Base-by-base conservation (phyloP, 352 stramenopile genomes). In the Phytophthora palmivora region DNA sequence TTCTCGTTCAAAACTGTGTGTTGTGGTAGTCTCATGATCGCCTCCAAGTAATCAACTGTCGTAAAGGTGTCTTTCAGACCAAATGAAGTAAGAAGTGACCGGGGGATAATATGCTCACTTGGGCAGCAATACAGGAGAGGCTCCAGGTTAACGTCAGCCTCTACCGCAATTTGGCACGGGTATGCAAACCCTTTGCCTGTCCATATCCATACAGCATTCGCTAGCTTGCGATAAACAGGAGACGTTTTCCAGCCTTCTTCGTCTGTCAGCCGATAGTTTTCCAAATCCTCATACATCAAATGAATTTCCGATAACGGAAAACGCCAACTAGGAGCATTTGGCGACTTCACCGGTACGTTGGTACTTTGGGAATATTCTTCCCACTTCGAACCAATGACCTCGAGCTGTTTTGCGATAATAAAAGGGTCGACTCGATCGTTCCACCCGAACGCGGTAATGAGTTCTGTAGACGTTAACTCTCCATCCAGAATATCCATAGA, bases 171-270 rank as follows among this genome's bases (percentile, higher is more conserved):
- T 68, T 89, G 78, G 6, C 70, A 74, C 16, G 82, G 60, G 2
- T 70, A 73, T 10, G 62, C 70, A 74, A 92, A 92, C 1, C 21
- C 28, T 41, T 78, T 84, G 19, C 83, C 81, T 6, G 83, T 92
- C 83, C 85, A 94, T 22, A 94, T 76, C 85, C 85, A 94, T 8
- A 72, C 36, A 16, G 70, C 56, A 47, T 82, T 70, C 26, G 52
- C 51, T 9, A 94, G 44, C 15, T 72, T 73, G n/a, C 76, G 43
- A 58, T 78, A 70, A 36, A 80, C 49, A 15, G 54, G 18, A 49
- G 63, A 67, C 14, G 61, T 51, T 8, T 39, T 53, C 63, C 71
- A 77, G 21, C 32, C 56, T 6, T 79, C 58, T 56, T 78, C 65
- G 18, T 76, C 61, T 26, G 26, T 52, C 15, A 68, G 26, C 43